phyloP scores from a whole-genome alignment of 202 grass and related monocot species.

The Hordeum pubiflorum region DNA sequence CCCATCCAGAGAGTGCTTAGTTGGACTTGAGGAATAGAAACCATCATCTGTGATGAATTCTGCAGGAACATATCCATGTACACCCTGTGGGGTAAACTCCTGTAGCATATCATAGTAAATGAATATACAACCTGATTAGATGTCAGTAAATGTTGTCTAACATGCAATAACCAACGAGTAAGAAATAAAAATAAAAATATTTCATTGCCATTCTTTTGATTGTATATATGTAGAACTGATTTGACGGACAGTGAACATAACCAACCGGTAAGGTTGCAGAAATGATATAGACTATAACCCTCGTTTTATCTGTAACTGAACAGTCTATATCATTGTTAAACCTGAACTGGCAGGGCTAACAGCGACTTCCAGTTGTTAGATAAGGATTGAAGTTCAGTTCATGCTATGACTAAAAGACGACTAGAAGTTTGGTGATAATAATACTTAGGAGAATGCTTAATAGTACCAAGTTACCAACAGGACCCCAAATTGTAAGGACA shows the following conservation, averaged over 20 bases:
- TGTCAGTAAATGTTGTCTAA: background rate
- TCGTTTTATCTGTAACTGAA: background rate
- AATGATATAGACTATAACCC: background rate
- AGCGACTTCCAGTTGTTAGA: conserved; percentile 1
- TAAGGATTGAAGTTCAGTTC: background rate
- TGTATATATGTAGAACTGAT: background rate
- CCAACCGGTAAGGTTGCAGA: background rate
- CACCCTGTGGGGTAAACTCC: conserved; percentile 60
- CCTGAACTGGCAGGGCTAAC: background rate
- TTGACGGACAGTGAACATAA: background rate
- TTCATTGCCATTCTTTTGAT: background rate
- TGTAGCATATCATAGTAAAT: conserved; percentile 31
- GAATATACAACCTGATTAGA: conserved; percentile 2
- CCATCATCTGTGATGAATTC: conserved; percentile 72
- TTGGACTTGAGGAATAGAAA: conserved; percentile 87
- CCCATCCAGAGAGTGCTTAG: conserved; percentile 77
- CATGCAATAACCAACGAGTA: background rate
- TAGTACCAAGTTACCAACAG: conserved; percentile 6
- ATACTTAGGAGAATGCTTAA: conserved; percentile 11
- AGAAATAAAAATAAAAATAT: background rate
- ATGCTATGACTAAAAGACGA: background rate
- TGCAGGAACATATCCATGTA: conserved; percentile 60
- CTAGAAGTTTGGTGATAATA: background rate
- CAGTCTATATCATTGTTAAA: conserved; percentile 9
- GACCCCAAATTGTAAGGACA: background rate